These are phyloP conservation scores for Myxozyma kluyveri DNA, from an alignment of 805 yeast genomes.

Conservation along the genomic window DNA sequence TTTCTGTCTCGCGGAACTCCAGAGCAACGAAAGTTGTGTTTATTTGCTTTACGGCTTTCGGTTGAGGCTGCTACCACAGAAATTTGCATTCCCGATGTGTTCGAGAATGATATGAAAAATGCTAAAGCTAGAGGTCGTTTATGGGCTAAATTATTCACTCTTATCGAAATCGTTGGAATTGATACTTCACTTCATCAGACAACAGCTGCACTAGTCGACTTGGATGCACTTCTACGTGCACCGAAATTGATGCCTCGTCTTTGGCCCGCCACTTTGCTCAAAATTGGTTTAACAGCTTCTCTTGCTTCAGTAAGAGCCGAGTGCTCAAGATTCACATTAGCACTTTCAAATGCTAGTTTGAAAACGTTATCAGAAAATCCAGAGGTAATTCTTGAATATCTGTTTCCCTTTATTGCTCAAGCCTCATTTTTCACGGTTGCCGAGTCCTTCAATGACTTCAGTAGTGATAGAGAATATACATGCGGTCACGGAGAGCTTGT, in stretches of 20 bases:
- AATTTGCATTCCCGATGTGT: neutral
- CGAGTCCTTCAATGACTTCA: neutral
- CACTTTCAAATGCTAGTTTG: neutral
- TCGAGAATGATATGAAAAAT: too few species aligned
- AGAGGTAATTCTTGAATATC: neutral
- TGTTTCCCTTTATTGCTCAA: slow-evolving; percentile 14
- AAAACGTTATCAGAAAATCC: neutral
- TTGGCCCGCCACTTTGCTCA: slow-evolving; percentile 12
- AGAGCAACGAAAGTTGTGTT: neutral
- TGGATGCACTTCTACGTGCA: slow-evolving; percentile 1
- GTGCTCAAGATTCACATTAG: slow-evolving; percentile 14
- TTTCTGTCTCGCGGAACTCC: neutral
- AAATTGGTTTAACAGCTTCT: slow-evolving; percentile 17
- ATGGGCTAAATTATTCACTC: slow-evolving; percentile 72
- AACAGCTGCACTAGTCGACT: slow-evolving; percentile 3
- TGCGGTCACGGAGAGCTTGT: slow-evolving; percentile 36
- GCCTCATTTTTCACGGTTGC: slow-evolving; percentile 12
- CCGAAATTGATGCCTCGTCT: slow-evolving; percentile 8
- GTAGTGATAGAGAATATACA: neutral
- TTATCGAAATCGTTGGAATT: slow-evolving; percentile 75
- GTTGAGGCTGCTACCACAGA: neutral
- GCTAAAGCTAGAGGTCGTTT: neutral
- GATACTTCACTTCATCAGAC: slow-evolving; percentile 87
- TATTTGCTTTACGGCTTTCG: neutral
- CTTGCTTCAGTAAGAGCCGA: slow-evolving; percentile 16